These are phyloP conservation scores for Besnoitia besnoiti DNA, from an alignment of 169 alveolate species.

Conservation along the genomic window DNA sequence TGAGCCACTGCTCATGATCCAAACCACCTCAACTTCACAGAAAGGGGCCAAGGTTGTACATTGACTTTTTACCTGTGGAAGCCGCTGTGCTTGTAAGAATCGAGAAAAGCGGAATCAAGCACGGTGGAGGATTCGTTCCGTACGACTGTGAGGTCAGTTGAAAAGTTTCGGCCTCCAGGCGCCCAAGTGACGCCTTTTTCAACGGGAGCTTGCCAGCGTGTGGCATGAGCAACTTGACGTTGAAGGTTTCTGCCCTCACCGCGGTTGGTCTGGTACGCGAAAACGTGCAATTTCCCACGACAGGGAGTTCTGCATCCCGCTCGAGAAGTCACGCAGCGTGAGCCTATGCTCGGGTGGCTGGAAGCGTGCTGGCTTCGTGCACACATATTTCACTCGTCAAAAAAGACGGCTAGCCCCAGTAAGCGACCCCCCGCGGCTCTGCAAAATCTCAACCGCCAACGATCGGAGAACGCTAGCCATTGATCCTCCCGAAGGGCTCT, in stretches of 20 bases:
- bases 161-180: no score
- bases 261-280: not conserved
- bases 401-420: not conserved
- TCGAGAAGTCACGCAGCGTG: not conserved
- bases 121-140: no score
- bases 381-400: not conserved
- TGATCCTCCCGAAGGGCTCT: no score
- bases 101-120: no score
- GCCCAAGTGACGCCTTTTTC: not conserved
- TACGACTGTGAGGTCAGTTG: no score
- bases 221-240: not conserved
- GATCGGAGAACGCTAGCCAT: no score
- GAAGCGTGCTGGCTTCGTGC: not conserved
- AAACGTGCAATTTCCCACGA: not conserved
- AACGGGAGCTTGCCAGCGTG: not conserved
- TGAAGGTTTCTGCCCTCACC: not conserved
- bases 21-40: no score
- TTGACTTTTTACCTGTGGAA: not conserved
- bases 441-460: no score
- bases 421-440: no score
- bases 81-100: not conserved
- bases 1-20: no score
- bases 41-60: not conserved
- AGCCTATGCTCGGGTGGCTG: not conserved
- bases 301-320: not conserved